Percentiles rank a stretch among this genome's conserved stretches.
Conservation (phyloP, 2,329 filamentous ascomycete species). For the Colletotrichum acutatum region DNA sequence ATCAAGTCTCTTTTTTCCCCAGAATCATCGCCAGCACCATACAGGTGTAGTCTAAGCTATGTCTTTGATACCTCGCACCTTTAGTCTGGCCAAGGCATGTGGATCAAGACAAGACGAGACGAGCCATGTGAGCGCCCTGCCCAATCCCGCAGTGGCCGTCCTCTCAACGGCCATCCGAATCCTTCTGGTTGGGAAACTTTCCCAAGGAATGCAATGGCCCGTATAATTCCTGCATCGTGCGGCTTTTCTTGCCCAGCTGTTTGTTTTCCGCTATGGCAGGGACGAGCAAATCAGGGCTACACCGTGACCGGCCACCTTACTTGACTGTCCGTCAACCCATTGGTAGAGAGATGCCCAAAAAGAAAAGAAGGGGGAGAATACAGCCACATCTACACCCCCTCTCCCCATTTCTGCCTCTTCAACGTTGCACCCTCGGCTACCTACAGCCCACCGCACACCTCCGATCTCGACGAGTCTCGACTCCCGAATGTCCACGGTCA, state of each 20-base stretch:
- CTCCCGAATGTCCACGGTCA: conserved; percentile 20
- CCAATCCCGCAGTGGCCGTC: conserved; percentile 7
- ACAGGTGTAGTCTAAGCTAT: neutral
- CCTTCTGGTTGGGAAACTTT: neutral
- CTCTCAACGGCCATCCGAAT: neutral
- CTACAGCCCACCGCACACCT: conserved; percentile 17
- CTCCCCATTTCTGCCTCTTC: conserved; percentile 12
- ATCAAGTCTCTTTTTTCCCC: conserved; percentile 16
- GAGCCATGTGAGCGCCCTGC: conserved; percentile 1
- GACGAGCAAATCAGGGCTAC: conserved; percentile 18
- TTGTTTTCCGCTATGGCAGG: neutral
- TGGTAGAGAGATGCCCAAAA: neutral
- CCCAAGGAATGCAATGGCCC: neutral
- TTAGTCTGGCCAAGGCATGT: neutral
- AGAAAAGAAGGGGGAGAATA: neutral
- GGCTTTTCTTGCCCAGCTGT: conserved; percentile 2
- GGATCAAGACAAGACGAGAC: conserved; percentile 2
- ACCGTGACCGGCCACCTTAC: conserved; percentile 20
- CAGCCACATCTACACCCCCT: conserved; percentile 1
- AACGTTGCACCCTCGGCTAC: conserved; percentile 16
- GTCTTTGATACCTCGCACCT: conserved; percentile 13
- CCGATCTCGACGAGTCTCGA: conserved; percentile 36
- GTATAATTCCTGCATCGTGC: neutral
- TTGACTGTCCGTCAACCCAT: conserved; percentile 16
- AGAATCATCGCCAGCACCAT: conserved; percentile 3